Evolutionary conservation across 495 filamentous ascomycete genomes (phyloP).

Genomic region (Antarctomyces pellizariae): DNA sequence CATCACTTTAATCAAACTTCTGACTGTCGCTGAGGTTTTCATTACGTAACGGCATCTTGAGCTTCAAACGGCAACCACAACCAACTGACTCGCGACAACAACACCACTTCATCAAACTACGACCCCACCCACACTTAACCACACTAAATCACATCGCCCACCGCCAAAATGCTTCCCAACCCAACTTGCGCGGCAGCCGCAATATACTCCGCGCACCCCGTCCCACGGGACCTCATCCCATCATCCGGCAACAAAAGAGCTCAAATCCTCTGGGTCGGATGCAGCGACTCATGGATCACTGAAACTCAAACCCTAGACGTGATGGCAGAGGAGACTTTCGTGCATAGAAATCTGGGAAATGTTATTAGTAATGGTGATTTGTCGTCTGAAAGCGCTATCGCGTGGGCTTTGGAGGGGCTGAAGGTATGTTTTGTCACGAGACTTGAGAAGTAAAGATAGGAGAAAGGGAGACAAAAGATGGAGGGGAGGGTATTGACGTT

Average conservation of each 20-base stretch:
- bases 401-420: conserved; percentile 16
- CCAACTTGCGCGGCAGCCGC: no score
- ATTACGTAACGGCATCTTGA: no score
- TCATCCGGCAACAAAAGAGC: conserved; percentile 9
- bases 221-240: conserved; percentile 13
- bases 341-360: conserved; percentile 19
- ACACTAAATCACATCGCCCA: no score
- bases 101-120: no score
- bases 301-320: conserved; percentile 17
- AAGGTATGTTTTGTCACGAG: conserved; percentile 14
- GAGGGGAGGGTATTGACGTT: not conserved
- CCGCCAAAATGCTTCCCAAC: no score
- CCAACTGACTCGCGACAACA: no score
- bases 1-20: no score
- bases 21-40: no score
- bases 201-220: conserved; percentile 4
- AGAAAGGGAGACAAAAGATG: not conserved
- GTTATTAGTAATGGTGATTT: conserved; percentile 17
- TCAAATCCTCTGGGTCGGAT: conserved; percentile 23
- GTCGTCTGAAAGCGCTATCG: conserved; percentile 14
- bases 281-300: conserved; percentile 17
- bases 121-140: no score
- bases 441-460: no score
- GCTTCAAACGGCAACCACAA: no score
- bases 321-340: conserved; percentile 17